These are phyloP conservation scores for Moringa oleifera DNA, from an alignment of 345 rosid genomes.

Conservation along the genomic window DNA sequence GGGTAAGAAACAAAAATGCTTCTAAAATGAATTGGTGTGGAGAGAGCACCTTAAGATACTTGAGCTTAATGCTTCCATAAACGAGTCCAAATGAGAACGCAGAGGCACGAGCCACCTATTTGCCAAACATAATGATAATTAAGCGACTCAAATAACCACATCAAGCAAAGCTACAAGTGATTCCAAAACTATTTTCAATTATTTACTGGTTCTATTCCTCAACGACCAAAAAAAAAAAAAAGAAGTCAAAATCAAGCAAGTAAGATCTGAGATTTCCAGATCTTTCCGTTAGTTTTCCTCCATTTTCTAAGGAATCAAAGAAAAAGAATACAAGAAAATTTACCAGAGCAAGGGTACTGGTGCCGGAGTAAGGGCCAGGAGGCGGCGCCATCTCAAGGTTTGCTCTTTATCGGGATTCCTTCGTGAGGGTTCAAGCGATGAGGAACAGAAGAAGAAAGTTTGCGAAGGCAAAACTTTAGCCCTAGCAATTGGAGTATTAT, in stretches of 20 bases:
- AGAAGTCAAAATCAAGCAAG: background rate
- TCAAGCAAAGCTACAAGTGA: background rate
- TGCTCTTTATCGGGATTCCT: background rate
- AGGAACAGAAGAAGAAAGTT: background rate
- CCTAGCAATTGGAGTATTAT: slow-evolving; percentile 8
- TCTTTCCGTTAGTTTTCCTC: background rate
- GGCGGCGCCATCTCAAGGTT: slow-evolving; percentile 53
- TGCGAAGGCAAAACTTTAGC: slow-evolving; percentile 2
- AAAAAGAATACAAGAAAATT: slow-evolving; percentile 1
- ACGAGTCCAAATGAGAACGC: slow-evolving; percentile 68
- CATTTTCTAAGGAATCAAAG: background rate
- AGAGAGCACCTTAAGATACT: slow-evolving; percentile 59
- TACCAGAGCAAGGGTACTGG: slow-evolving; percentile 83
- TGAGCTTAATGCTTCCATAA: slow-evolving; percentile 81
- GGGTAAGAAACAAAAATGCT: background rate
- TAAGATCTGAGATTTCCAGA: background rate
- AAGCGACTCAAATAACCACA: background rate
- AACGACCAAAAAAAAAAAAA: too few species aligned
- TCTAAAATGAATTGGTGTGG: too few species aligned
- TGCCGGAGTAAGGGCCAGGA: slow-evolving; percentile 85
- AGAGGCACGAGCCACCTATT: slow-evolving; percentile 86
- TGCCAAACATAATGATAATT: background rate
- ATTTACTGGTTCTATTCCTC: background rate
- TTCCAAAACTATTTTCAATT: too few species aligned
- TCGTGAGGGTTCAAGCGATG: background rate